These are phyloP conservation scores for Cryphonectria naterciae DNA, from an alignment of 2,329 filamentous ascomycete species.

Conservation along the genomic window DNA sequence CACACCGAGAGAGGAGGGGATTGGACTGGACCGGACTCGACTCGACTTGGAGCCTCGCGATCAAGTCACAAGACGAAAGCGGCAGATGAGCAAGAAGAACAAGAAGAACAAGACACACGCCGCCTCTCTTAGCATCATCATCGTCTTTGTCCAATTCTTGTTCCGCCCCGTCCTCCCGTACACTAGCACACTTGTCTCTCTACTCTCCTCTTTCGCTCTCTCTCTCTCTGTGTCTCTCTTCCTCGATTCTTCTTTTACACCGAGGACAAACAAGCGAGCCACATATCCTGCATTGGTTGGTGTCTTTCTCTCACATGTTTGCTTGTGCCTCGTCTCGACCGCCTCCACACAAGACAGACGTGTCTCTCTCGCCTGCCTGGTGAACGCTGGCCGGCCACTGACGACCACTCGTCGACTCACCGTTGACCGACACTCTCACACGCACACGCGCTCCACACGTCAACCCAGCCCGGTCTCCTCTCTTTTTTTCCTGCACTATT, in stretches of 20 bases:
- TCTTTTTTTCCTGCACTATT: not conserved
- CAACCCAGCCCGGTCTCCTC: conserved; percentile 2
- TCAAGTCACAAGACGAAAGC: conserved; percentile 1
- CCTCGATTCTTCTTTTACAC: not conserved
- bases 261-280: not conserved
- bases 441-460: not conserved
- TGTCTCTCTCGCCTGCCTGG: conserved; percentile 6
- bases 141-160: not conserved
- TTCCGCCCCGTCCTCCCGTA: not conserved
- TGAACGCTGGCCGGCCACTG: not conserved
- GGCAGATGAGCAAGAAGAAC: not conserved
- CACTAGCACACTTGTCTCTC: not conserved
- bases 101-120: not conserved
- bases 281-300: not conserved
- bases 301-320: not conserved
- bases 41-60: not conserved
- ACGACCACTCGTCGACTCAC: conserved; percentile 11
- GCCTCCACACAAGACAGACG: not conserved
- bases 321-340: not conserved
- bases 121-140: not conserved
- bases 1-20: not conserved
- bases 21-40: not conserved
- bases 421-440: conserved; percentile 4
- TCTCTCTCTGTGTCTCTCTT: not conserved
- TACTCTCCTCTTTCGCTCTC: not conserved